Base-by-base conservation (phyloP, 192 early-diverging fungal species). In the Dimargaris verticillata region DNA sequence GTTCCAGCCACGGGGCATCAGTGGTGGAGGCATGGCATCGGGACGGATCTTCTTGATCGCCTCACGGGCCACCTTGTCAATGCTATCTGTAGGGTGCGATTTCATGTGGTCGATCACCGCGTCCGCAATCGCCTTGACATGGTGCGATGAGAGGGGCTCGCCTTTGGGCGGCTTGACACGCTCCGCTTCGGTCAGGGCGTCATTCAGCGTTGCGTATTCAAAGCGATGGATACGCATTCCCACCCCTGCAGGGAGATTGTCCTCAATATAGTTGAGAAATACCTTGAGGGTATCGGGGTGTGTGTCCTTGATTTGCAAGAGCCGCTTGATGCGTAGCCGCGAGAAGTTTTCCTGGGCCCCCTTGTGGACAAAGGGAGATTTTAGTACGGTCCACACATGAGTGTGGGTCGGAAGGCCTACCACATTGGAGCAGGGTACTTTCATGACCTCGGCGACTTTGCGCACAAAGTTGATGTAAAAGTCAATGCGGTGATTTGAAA, bases 271-370 rank as follows among this genome's bases (percentile, higher is more conserved):
- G 22, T 75, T 78, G 12, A 91, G 65, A 85, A 84, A 92, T 64
- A 77, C 76, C 53, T 84, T 72, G 22, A 93, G 76, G 0, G 79
- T 81, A 51, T 87, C 84, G 12, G 74, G 76, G 55, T 88, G 74
- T 24, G 85, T 72, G 64, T 95, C 89, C 54, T 83, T 80, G 25
- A 95, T 77, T 48, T 88, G 83, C 62, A 99, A 66, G 28, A 85
- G 63, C 26, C 92, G 79, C 72, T 85, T 82, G 68, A 90, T 82
- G 53, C 88, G 92, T 71, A 86, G 85, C 53, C 88, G 79, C 74
- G 96, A 93, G 79, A 99, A 99, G 17, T 90, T 84, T 70, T 99
- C 93, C 76, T 95, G 92, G 28, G 87, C 80, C 72, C 95, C 93
- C 67, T 91, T 95, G 77, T 96, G 84, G 25, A 93, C 83, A 71